Evolutionary conservation across 1,139 yeast species (phyloP), one percentile per base, ranked within the genome.

Genomic region (Zygoascus hellenicus): DNA sequence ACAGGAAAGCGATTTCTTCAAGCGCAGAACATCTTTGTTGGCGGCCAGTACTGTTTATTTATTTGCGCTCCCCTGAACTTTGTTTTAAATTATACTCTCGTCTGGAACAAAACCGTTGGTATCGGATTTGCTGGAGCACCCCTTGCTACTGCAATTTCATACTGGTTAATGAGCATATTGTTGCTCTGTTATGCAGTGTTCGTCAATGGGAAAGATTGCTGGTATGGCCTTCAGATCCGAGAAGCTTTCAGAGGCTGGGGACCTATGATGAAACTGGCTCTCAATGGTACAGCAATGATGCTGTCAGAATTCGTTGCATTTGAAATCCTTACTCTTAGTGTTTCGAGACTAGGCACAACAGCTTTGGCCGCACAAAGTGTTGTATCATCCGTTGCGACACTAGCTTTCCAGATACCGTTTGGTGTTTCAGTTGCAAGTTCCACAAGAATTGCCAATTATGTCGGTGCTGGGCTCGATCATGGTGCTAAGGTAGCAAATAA

Each of bases 11-110:
- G 95, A 53, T 89, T 79, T 59, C 66, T 90, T 50, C 97, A 89
- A 66, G 90, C 95, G 0, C 97, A 90, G 64, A 95, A 95, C 6
- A 85, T 88, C 22, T 89, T 87, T 69, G 94, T 86, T 58, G 96
- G 97, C 0, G 86, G 94, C 3, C 84, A 95, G 1, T 81, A 85
- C 30, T 83, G 88, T 5, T 67, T 89, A 37, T 71, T 86, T 42
- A 66, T 88, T 9, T 79, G 90, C 58, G 92, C 96, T 0, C 96
- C 97, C 0, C 57, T 85, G 26, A 88, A 90, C 63, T 75, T 85
- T 5, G 58, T 80, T 9, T 62, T 84, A 46, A 86, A 90, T 53
- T 87, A 83, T 72, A 60, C 80, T n/a, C 67, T 89, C 35, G 95
- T 89, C 9, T 89, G 95, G 92, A 74, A 83, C 59, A 64, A 78